Base-by-base conservation (phyloP, 148 eudicot species). In the Dianthus caryophyllus region DNA sequence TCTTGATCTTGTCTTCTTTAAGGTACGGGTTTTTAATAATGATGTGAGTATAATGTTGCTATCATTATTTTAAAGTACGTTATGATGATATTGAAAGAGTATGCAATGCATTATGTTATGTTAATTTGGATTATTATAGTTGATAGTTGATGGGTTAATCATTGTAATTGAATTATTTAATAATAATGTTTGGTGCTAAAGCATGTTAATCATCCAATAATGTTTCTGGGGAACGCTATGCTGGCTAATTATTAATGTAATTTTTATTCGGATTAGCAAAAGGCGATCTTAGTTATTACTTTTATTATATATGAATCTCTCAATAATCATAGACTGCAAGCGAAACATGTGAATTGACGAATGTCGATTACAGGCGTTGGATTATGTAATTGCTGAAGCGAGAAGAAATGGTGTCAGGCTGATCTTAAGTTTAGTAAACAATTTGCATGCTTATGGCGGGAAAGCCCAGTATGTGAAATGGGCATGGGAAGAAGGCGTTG, bases 401-500 rank as follows among this genome's bases (percentile, higher is more conserved):
- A 82, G 81, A 54, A 79, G 53, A 67, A 77, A 76, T 18, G 90
- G 88, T 24, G 71, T 94, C 26, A 80, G 96, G 80, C 78, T 94
- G 67, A 79, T 94, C 18, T 81, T 94, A 53, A 80, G 85, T 62
- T 79, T 94, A 65, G 96, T 88, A 38, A 85, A 94, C 82, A 90
- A 94, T 81, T 81, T 90, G 83, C 77, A 84, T 80, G 85, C 96
- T 41, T 94, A 84, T 81, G 99, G 99, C 66, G 99, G 99, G 69
- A 94, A 94, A 75, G 84, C 96, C 29, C 92, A 90, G 63, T 94
- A 94, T 73, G 99, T 94, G 64, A 82, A 83, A 77, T 94, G 99
- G 99, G 99, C 99, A 48, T 90, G 96, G 99, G 76, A 86, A 67
- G 99, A 94, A 70, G 99, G 99, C 25, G 58, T 88, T 33, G 96